Base-by-base conservation (phyloP, 208 protist species). In the Leishmania major region DNA sequence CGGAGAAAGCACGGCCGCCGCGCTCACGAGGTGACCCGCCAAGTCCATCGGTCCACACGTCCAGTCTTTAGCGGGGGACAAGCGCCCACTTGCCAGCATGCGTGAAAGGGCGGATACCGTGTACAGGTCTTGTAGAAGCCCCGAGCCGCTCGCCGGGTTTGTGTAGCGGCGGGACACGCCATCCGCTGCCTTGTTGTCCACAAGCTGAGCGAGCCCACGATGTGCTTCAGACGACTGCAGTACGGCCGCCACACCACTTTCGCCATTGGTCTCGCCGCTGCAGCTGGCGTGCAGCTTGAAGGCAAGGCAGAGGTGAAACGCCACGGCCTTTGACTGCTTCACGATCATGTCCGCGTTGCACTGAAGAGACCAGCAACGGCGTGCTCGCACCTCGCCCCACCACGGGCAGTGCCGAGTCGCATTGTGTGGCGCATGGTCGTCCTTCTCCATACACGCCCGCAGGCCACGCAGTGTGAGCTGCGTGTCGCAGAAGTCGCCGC, bases 1-100 rank as follows among this genome's bases (percentile, higher is more conserved):
- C 5, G 78, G 75, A 2, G 83, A 82, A 17, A 86, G 59, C n/a
- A 47, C 28, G 1, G 83, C 78, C 15, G 74, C 83, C 31, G 57
- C 47, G 62, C 25, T 35, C 35, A 86, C 37, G 11, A 86, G 76
- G 1, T 77, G 47, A 0, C 31, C 28, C 22, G 73, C 64, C 28
- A 72, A 43, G 17, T 60, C 37, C 40, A 83, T 43, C 17, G 83
- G 83, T 1, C 62, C 43, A 25, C 66, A 3, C 35, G 22, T n/a
- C 51, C 51, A 45, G 19, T 59, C 31, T 37, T 6, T 62, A 10
- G 51, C 31, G 28, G n/a, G 22, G 4, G 3, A 35, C 60, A 72
- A 17, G 17, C n/a, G 8, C 1, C 57, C 60, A 22, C 11, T 13
- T 35, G 15, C n/a, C 22, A 25, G 15, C 22, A 53, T 73, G 60